Evolutionary conservation across 495 filamentous ascomycete species (phyloP).

Genomic region (Pyronema omphalodes): DNA sequence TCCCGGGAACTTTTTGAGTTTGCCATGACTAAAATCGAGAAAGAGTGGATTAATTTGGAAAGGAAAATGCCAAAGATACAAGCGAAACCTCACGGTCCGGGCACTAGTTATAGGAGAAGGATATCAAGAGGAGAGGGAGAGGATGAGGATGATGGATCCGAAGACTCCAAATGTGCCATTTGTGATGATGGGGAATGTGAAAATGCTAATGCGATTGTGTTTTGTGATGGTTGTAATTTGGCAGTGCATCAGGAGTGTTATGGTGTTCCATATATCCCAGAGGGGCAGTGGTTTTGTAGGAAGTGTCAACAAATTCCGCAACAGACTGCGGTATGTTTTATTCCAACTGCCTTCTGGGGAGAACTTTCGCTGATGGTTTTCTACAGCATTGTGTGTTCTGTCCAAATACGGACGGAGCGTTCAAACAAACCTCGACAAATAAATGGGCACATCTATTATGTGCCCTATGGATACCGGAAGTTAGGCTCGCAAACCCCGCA

Average conservation of each 20-base stretch:
- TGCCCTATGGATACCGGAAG: constrained; percentile 96
- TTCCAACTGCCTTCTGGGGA: constrained; percentile 6
- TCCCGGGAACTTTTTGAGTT: constrained; percentile 90
- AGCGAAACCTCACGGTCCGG: constrained; percentile 80
- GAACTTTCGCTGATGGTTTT: not conserved
- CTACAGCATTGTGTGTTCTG: constrained; percentile 84
- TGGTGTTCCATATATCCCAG: constrained; percentile 94
- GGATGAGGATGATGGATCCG: constrained; percentile 86
- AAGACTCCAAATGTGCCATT: constrained; percentile 93
- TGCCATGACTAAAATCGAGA: constrained; percentile 95
- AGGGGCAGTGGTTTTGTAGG: constrained; percentile 94
- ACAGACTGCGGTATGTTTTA: constrained; percentile 52
- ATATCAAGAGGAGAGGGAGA: constrained; percentile 73
- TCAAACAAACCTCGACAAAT: constrained; percentile 89
- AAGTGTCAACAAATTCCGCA: constrained; percentile 92
- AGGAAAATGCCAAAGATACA: constrained; percentile 91
- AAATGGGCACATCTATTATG: constrained; percentile 96
- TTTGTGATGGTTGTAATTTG: constrained; percentile 94
- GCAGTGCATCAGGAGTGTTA: constrained; percentile 99
- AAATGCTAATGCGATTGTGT: constrained; percentile 99
- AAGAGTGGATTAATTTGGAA: constrained; percentile 92
- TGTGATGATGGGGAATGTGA: constrained; percentile 98
- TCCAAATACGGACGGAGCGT: constrained; percentile 90
- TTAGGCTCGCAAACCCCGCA: constrained; percentile 83
- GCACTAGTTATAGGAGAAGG: constrained; percentile 9